Percentiles rank a stretch among this genome's conserved stretches.
Evolutionary conservation across 208 protist species (phyloP).

Genomic region (Trypanosoma theileri): DNA sequence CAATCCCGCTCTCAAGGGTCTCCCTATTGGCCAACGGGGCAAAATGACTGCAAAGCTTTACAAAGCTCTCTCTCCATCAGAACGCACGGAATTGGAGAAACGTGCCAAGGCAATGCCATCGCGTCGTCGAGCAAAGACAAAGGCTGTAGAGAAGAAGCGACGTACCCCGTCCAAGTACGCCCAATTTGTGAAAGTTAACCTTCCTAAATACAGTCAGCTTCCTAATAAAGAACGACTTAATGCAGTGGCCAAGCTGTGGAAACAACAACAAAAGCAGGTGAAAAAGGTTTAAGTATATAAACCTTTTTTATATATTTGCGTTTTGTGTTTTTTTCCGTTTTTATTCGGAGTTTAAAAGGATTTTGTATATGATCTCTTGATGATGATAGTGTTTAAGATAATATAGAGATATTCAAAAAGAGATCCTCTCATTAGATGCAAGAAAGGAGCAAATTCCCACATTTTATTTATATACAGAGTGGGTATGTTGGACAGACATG

Average conservation of each 20-base stretch:
- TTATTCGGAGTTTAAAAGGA: no score
- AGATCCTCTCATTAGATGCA: no score
- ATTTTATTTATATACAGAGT: no score
- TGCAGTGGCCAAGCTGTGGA: slow-evolving; percentile 87
- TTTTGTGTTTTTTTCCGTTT: no score
- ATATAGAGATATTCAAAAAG: no score
- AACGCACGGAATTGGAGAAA: slow-evolving; percentile 59
- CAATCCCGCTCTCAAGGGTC: slow-evolving; percentile 75
- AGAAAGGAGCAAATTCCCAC: no score
- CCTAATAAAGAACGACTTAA: slow-evolving; percentile 77
- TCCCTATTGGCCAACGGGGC: slow-evolving; percentile 63
- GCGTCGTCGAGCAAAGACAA: slow-evolving; percentile 19
- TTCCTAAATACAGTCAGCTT: slow-evolving; percentile 72
- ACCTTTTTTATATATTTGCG: no score
- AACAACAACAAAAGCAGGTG: slow-evolving; percentile 49
- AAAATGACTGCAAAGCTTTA: slow-evolving; percentile 84
- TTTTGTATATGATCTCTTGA: no score
- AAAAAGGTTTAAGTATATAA: no score
- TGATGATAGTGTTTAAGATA: no score
- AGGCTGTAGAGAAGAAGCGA: background rate
- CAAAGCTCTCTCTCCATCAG: slow-evolving; percentile 52
- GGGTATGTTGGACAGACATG: no score
- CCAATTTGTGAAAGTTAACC: slow-evolving; percentile 79
- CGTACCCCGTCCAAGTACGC: slow-evolving; percentile 55
- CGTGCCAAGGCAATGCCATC: slow-evolving; percentile 54